Conservation (phyloP, 2,329 filamentous ascomycete species). For the Colletotrichum neosansevieriae region DNA sequence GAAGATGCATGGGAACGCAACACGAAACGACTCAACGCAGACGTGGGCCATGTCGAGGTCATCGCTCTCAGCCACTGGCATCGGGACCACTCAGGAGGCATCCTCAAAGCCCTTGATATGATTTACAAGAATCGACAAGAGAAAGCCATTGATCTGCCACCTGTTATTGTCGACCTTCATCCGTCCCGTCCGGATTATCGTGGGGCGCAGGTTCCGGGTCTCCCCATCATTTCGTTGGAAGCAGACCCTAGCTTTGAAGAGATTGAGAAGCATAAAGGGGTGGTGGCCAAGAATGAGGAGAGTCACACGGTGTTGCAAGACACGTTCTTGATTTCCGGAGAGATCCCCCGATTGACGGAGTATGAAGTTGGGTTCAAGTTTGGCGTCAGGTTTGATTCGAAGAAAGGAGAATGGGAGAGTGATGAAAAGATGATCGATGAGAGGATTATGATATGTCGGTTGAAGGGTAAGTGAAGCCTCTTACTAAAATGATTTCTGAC, state of each 20-base stretch:
- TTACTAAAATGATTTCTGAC: not conserved
- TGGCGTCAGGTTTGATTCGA: conserved; percentile 56
- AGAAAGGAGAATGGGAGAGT: conserved; percentile 56
- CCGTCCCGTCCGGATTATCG: conserved; percentile 63
- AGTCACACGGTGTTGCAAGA: conserved; percentile 60
- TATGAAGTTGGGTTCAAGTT: conserved; percentile 62
- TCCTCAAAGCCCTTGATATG: conserved; percentile 61
- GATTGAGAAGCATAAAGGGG: conserved; percentile 46
- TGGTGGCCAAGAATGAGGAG: conserved; percentile 52
- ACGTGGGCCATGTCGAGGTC: conserved; percentile 48
- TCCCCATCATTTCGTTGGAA: conserved; percentile 60
- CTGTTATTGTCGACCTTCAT: conserved; percentile 62
- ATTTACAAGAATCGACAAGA: conserved; percentile 53
- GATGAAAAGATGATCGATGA: conserved; percentile 66
- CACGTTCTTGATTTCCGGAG: conserved; percentile 65
- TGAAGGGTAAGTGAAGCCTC: conserved; percentile 55
- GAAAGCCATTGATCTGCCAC: not conserved
- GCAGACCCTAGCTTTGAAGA: conserved; percentile 64
- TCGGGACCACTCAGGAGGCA: conserved; percentile 65
- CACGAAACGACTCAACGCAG: conserved; percentile 51
- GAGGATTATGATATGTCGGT: conserved; percentile 63
- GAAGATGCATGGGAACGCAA: conserved; percentile 64
- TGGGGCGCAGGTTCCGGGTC: conserved; percentile 51
- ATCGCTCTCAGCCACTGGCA: conserved; percentile 67
- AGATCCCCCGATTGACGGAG: conserved; percentile 61